Evolutionary conservation across 768 basidiomycete species (phyloP).

Genomic region (Megacollybia marginata): DNA sequence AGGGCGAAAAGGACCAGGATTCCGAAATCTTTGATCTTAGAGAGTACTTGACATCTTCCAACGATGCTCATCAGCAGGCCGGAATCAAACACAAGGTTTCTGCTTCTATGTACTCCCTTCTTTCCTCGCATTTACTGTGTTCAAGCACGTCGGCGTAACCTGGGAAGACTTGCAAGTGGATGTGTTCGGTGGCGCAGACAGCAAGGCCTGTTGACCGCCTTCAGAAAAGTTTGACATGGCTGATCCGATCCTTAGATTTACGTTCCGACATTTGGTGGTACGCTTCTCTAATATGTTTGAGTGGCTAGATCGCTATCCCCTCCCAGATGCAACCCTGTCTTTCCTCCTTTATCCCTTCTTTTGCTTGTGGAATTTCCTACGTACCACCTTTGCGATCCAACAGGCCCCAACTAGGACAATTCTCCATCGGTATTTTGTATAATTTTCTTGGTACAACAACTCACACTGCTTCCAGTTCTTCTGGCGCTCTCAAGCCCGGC

Average conservation of each 20-base stretch:
- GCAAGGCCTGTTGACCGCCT: slow-evolving; percentile 38
- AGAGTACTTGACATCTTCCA: slow-evolving; percentile 60
- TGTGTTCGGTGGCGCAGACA: slow-evolving; percentile 45
- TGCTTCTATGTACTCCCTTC: not conserved
- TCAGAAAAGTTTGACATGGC: not conserved
- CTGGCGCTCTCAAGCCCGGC: slow-evolving; percentile 66
- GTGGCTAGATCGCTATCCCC: not conserved
- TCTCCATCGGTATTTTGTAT: slow-evolving; percentile 41
- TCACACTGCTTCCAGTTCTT: slow-evolving; percentile 32
- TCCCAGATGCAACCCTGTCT: slow-evolving; percentile 39
- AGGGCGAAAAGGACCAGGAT: slow-evolving; percentile 18
- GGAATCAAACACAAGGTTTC: slow-evolving; percentile 60
- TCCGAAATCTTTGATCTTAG: slow-evolving; percentile 54
- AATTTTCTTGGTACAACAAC: not conserved
- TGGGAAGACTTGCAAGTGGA: slow-evolving; percentile 67
- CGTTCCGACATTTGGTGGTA: slow-evolving; percentile 54
- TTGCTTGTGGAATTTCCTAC: slow-evolving; percentile 36
- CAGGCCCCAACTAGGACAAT: slow-evolving; percentile 40
- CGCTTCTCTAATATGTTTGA: slow-evolving; percentile 12
- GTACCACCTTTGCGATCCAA: slow-evolving; percentile 30
- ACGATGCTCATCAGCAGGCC: slow-evolving; percentile 55
- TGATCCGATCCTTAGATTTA: slow-evolving; percentile 32
- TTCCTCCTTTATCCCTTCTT: slow-evolving; percentile 49
- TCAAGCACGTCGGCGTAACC: slow-evolving; percentile 59
- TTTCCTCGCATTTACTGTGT: not conserved